These are phyloP conservation scores for Leishmania aethiopica DNA, from an alignment of 208 protist genomes.

Conservation along the genomic window DNA sequence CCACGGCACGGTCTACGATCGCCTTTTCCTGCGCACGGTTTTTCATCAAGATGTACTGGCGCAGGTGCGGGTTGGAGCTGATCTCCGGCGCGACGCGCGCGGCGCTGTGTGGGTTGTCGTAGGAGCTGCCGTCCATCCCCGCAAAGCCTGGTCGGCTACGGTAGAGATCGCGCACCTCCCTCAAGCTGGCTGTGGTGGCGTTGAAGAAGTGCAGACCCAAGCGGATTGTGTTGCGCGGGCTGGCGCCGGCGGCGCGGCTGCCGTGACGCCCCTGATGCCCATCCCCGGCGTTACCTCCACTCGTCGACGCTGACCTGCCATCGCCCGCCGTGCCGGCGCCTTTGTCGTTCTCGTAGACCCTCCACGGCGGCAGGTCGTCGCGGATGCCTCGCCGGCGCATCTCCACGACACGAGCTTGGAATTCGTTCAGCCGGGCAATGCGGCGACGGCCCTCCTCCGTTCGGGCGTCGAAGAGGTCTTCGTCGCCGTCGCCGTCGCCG, in stretches of 20 bases:
- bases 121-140: constrained; percentile 51
- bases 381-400: constrained; percentile 23
- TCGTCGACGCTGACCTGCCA: neutral
- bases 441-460: constrained; percentile 30
- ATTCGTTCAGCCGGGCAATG: constrained; percentile 8
- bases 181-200: constrained; percentile 14
- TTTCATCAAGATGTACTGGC: constrained; percentile 48
- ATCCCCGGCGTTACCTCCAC: neutral
- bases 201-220: constrained; percentile 21
- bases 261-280: neutral
- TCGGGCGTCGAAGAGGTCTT: constrained; percentile 30
- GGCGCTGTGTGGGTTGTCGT: constrained; percentile 35
- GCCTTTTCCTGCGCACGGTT: constrained; percentile 42
- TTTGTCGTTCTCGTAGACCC: constrained; percentile 3
- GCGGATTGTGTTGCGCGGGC: constrained; percentile 7
- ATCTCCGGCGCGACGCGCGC: constrained; percentile 33
- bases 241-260: neutral
- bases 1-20: constrained; percentile 40
- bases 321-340: neutral
- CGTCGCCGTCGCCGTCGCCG: neutral
- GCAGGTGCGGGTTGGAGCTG: constrained; percentile 25
- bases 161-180: constrained; percentile 29
- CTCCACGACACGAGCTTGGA: constrained; percentile 10
- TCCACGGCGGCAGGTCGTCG: constrained; percentile 32
- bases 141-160: constrained; percentile 34